Conservation (phyloP, 2,329 filamentous ascomycete genomes). For the Bimuria novae-zelandiae region DNA sequence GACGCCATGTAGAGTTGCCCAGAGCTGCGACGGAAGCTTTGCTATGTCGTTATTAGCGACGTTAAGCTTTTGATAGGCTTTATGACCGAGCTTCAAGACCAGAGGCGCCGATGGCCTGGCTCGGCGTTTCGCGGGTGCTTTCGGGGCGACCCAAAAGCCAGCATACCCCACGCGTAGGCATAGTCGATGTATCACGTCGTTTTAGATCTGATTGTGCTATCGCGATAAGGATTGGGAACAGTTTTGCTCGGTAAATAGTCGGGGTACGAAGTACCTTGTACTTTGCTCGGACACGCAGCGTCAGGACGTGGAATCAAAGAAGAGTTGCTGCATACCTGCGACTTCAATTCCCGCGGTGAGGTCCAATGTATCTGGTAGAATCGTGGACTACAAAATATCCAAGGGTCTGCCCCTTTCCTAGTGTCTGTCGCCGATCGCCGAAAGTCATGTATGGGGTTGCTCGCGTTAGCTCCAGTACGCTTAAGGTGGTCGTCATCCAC, state of each 20-base stretch:
- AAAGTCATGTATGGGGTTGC: neutral
- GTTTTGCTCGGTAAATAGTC: neutral
- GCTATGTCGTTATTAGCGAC: neutral
- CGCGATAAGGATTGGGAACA: neutral
- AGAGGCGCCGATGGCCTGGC: neutral
- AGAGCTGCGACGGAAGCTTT: neutral
- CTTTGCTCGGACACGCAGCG: neutral
- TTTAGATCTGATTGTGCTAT: conserved; percentile 4
- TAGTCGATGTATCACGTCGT: conserved; percentile 1
- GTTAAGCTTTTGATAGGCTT: neutral
- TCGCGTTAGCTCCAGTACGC: neutral
- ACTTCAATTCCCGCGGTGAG: too few relatives aligned
- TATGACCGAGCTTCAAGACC: neutral
- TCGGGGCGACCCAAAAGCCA: neutral
- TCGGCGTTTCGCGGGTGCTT: neutral
- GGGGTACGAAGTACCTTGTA: too few relatives aligned
- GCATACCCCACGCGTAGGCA: neutral
- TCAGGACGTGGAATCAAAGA: too few relatives aligned
- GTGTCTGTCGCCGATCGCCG: too few relatives aligned
- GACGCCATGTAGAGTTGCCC: neutral
- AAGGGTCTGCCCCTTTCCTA: too few relatives aligned
- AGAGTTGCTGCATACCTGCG: too few relatives aligned
- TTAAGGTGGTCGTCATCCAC: conserved; percentile 1
- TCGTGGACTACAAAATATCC: too few relatives aligned
- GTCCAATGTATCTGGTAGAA: too few relatives aligned